Base-by-base conservation (phyloP, 345 rosid genomes). In the Aquilaria sinensis region DNA sequence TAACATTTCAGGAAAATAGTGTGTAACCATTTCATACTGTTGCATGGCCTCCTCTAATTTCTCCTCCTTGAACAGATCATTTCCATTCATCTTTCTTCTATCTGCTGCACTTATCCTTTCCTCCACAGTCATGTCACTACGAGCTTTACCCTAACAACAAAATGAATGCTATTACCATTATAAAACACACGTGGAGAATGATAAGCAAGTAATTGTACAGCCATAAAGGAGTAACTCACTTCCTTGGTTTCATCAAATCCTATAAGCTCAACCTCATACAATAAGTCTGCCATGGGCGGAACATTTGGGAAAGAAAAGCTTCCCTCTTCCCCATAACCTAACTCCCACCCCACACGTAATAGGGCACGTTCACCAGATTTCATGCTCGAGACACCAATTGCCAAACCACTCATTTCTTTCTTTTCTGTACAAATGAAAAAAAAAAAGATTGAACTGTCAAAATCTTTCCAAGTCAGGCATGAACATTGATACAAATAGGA, bases 211-310 rank as follows among this genome's bases (percentile, higher is more conserved):
- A 55, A 12, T 43, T 13, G 51, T 9, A 3, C 43, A 48, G 60
- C 55, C 53, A 13, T 10, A 48, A 13, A 4, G 32, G 50, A 61
- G 62, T n/a, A 70, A 72, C 98, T 71, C 78, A 81, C 97, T 81
- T 94, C 96, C 70, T 85, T 85, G 46, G 85, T 83, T 84, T 94
- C 96, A 77, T 90, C 99, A 63, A 86, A 90, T n/a, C 97, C 99
- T 73, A 94, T 86, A 59, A 94, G 87, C 79, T 88, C 96, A 67
- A 83, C 95, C 78, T 90, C 96, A 68, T 93, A 93, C 51, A 83
- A 5, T 77, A 93, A 53, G 75, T 93, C 90, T 11, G 95, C 95
- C 96, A 80, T 83, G 58, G 97, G 89, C 41, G 98, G 92, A 66
- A 93, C 97, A 70, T 90, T 88, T 37, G 97, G 97, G 71, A 93